Conservation (phyloP, 192 early-diverging fungal species). For the Entophlyctis luteolus region DNA sequence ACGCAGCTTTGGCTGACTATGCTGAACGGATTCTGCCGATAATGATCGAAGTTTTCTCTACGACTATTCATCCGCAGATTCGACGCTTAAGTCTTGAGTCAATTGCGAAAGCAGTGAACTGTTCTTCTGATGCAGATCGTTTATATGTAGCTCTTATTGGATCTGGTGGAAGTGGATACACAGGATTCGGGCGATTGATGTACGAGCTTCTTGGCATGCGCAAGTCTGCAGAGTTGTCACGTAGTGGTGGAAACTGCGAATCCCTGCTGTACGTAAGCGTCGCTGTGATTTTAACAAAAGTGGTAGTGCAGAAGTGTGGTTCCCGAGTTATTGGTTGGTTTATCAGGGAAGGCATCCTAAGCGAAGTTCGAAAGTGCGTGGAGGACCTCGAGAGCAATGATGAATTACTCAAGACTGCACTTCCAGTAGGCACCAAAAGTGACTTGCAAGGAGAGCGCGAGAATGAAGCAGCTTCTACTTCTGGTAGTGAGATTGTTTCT, state of each 20-base stretch:
- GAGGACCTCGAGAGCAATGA: slow-evolving; percentile 10
- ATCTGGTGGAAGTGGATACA: slow-evolving; percentile 1
- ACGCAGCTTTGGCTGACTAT: too few species aligned
- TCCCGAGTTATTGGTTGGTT: slow-evolving; percentile 55
- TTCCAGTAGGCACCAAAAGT: neutral
- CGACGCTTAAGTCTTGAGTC: slow-evolving; percentile 55
- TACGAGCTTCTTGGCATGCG: slow-evolving; percentile 40
- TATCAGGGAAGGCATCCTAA: slow-evolving; percentile 70
- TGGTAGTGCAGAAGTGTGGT: slow-evolving; percentile 65
- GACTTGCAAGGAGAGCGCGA: neutral
- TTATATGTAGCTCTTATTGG: slow-evolving; percentile 48
- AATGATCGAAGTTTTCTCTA: slow-evolving; percentile 66
- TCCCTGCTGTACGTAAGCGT: slow-evolving; percentile 45
- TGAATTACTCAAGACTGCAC: neutral
- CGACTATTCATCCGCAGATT: slow-evolving; percentile 59
- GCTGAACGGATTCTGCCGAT: slow-evolving; percentile 61
- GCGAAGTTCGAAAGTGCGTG: slow-evolving; percentile 53
- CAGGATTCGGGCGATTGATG: slow-evolving; percentile 50
- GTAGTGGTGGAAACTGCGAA: slow-evolving; percentile 4
- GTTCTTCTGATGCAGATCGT: slow-evolving; percentile 34
- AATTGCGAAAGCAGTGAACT: slow-evolving; percentile 52
- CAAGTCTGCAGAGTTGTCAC: slow-evolving; percentile 23
- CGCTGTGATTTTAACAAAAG: slow-evolving; percentile 57
- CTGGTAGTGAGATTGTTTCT: neutral
- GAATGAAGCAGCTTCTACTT: neutral